phyloP scores from a whole-genome alignment of 2,329 filamentous ascomycete genomes.

The Didymella exigua region DNA sequence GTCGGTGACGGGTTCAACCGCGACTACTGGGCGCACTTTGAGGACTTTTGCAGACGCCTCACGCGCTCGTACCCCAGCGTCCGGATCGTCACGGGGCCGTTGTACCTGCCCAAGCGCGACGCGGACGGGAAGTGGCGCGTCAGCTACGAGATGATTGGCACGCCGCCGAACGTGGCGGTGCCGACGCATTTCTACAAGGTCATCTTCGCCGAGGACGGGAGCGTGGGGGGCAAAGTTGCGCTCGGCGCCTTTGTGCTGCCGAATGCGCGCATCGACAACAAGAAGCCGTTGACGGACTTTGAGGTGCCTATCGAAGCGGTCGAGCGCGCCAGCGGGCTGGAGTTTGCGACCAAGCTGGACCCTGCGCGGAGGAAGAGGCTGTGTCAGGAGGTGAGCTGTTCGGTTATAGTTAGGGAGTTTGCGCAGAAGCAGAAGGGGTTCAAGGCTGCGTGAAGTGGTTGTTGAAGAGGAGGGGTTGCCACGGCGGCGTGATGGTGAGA shows the following conservation, averaged over 20 bases:
- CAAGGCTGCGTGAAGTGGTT: constrained; percentile 23
- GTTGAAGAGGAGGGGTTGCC: no score
- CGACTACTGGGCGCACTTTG: constrained; percentile 99
- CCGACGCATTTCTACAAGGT: constrained; percentile 99
- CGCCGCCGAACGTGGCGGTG: constrained; percentile 90
- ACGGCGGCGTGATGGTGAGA: no score
- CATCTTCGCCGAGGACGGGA: constrained; percentile 89
- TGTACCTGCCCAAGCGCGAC: constrained; percentile 89
- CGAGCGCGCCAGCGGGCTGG: constrained; percentile 87
- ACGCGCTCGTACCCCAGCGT: constrained; percentile 83
- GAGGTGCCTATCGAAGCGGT: constrained; percentile 93
- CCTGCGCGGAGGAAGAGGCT: constrained; percentile 74
- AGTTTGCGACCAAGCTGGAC: constrained; percentile 85
- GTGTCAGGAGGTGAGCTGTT: constrained; percentile 85
- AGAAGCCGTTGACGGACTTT: constrained; percentile 86
- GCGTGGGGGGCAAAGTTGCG: constrained; percentile 69
- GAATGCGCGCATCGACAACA: constrained; percentile 85
- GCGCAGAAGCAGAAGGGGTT: constrained; percentile 61
- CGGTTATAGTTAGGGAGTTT: constrained; percentile 82
- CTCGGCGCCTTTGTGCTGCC: constrained; percentile 94
- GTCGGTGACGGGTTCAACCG: constrained; percentile 98
- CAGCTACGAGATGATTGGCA: constrained; percentile 92
- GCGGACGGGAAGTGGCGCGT: constrained; percentile 95
- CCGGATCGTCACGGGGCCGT: constrained; percentile 86
- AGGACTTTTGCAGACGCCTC: constrained; percentile 91